Conservation (phyloP, 768 basidiomycete species). For the Calocera viscosa region DNA sequence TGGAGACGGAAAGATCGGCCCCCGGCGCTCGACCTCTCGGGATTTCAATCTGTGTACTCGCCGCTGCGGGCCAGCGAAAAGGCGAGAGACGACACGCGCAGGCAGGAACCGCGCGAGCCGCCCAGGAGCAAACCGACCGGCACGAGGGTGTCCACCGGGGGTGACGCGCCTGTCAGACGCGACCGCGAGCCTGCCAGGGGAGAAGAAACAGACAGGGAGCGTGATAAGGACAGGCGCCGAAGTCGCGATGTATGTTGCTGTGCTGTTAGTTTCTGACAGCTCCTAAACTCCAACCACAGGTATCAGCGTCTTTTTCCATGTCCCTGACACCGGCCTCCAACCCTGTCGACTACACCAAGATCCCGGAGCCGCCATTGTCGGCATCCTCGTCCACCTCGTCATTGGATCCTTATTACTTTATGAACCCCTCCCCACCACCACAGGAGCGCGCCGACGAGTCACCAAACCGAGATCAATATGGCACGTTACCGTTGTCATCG, state of each 20-base stretch:
- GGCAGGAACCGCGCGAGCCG: constrained; percentile 3
- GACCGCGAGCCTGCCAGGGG: neutral
- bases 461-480: constrained; percentile 10
- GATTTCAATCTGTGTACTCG: neutral
- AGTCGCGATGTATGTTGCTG: constrained; percentile 1
- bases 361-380: constrained; percentile 8
- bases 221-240: neutral
- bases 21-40: neutral
- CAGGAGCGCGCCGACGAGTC: neutral
- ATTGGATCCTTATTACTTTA: constrained; percentile 82
- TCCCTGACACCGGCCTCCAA: constrained; percentile 2
- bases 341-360: constrained; percentile 4
- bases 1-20: neutral
- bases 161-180: neutral
- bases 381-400: constrained; percentile 58
- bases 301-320: neutral
- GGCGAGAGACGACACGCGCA: constrained; percentile 5
- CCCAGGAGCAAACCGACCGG: neutral
- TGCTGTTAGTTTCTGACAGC: neutral
- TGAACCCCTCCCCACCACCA: constrained; percentile 45
- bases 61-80: constrained; percentile 5
- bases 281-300: neutral
- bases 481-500: constrained; percentile 4
- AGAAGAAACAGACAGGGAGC: neutral
- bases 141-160: neutral